Base-by-base conservation (phyloP, 306 rosid genomes). In the Prunus davidiana region DNA sequence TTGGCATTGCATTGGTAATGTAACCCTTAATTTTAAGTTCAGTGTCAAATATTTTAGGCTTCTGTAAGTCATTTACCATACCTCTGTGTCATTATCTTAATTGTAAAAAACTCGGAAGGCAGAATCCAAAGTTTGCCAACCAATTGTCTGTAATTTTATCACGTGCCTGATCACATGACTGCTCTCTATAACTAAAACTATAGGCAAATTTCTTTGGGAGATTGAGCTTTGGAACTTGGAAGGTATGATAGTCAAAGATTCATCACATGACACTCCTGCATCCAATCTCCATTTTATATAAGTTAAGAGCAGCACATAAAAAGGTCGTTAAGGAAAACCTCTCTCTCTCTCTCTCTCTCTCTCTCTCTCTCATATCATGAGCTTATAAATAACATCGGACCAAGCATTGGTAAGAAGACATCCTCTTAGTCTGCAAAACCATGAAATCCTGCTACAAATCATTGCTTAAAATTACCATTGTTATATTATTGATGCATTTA, bases 101-200 rank as follows among this genome's bases (percentile, higher is more conserved):
- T 82, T 81, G 71, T 89, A 86, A 88, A 80, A 67, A 22, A 73
- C 65, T 76, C 63, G 69, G 25, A 38, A 56, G 41, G 85, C 69
- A 85, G 97, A 85, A 93, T 91, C 97, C 96, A 88, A 91, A 84
- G 97, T 73, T 71, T 81, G 84, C 82, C 89, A 83, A 50, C 89
- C 81, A 80, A 77, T 77, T 71, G 65, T 20, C 41, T 80, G 68
- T 63, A 57, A 78, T 66, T 77, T 74, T 74, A 83, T 81, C 97
- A 90, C 90, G 93, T 93, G 91, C 78, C 67, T 83, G 54, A 79
- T 81, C 95, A 91, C 95, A 86, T 89, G 93, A 71, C 60, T 25
- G 24, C 79, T 41, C 52, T 71, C 58, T 22, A 47, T 64, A 55
- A 57, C 54, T 46, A 76, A 78, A 80, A 71, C 78, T 72, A 50